phyloP scores from a whole-genome alignment of 140 eudicot species.

The Bidens hawaiensis region DNA sequence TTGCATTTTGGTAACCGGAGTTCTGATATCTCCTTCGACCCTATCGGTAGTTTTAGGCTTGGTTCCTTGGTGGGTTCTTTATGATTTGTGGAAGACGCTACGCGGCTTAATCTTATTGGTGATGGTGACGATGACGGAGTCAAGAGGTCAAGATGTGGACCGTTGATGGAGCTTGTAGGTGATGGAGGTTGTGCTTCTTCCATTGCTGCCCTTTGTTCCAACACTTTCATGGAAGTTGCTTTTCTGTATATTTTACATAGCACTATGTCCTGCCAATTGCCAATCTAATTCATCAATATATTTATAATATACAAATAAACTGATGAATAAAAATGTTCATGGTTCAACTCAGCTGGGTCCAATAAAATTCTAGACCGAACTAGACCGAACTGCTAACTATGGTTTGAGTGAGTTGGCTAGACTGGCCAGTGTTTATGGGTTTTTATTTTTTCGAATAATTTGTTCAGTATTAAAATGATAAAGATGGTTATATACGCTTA shows the following conservation, averaged over 20 bases:
- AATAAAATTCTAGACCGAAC: not conserved
- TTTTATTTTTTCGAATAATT: too few relatives aligned
- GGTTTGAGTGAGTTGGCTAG: not conserved
- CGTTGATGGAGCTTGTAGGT: conserved; percentile 20
- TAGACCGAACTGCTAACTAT: not conserved
- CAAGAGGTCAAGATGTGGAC: conserved; percentile 24
- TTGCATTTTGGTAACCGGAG: conserved; percentile 48
- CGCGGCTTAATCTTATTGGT: conserved; percentile 13
- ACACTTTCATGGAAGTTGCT: conserved; percentile 74
- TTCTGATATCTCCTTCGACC: conserved; percentile 31
- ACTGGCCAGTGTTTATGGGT: not conserved
- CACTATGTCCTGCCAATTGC: conserved; percentile 54
- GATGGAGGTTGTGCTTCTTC: conserved; percentile 38
- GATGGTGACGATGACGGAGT: not conserved
- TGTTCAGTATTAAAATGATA: not conserved
- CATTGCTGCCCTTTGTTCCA: conserved; percentile 86
- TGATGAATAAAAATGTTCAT: too few relatives aligned
- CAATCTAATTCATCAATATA: not conserved
- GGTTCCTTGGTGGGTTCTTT: conserved; percentile 1
- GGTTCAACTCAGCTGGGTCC: not conserved
- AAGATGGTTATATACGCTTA: not conserved
- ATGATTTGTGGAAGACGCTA: conserved; percentile 8
- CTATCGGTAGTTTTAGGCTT: conserved; percentile 37
- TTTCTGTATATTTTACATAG: conserved; percentile 78
- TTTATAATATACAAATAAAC: too few relatives aligned